Base-by-base conservation (phyloP, 495 filamentous ascomycete genomes). In the Penicillium roqueforti region DNA sequence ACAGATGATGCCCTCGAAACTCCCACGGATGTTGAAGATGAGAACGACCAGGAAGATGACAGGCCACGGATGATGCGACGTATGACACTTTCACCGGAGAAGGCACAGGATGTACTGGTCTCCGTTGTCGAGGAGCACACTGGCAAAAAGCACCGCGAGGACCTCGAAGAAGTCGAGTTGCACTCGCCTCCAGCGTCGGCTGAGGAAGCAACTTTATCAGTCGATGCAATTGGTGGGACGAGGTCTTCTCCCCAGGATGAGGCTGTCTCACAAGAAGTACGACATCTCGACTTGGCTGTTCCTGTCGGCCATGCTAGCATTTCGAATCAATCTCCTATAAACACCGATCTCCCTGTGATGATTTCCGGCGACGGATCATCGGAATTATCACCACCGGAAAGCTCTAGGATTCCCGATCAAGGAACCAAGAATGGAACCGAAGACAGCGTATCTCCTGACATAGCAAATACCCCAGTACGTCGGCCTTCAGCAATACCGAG, bases 271-370 rank as follows among this genome's bases (percentile, higher is more conserved):
- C 62, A 68, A 26, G 79, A 83, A 58, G 78, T 88, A 22, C 80
- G 82, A 22, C 84, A 88, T 57, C 74, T 91, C 3, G 88, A 92
- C 61, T 77, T 91, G 36, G 87, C 86, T n/a, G 73, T 85, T 11
- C 70, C 84, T 19, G 47, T 56, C 14, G 59, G 54, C 40, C 19
- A 51, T 8, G 47, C 47, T 36, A 20, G 46, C 22, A 39, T 59
- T 36, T 34, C 50, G 16, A 52, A 36, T n/a, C 50, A 26, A 37
- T 14, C 52, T 4, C 16, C 42, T 25, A 52, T 38, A 26, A 56
- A 49, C 6, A 7, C 42, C 11, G 57, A 60, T 39, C 44, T 47
- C 0, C 34, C 61, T 18, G 49, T 29, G 6, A 36, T 67, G 19
- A 40, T 51, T n/a, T 34, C 61, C 29, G 42, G 47, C 26, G 62